Conservation (phyloP, 2,329 filamentous ascomycete genomes). For the Thelonectria olida region DNA sequence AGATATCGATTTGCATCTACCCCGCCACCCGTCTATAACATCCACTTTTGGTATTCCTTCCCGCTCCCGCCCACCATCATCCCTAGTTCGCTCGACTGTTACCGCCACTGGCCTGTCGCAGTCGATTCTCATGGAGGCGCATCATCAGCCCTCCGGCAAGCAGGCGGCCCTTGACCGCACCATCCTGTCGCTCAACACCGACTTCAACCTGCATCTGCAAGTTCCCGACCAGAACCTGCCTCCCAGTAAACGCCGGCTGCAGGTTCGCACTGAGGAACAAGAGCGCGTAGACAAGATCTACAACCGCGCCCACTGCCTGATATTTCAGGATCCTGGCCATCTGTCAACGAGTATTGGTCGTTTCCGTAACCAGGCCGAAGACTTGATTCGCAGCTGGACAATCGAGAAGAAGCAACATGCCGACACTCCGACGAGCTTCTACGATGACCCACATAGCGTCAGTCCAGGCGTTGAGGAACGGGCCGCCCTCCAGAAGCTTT, state of each 20-base stretch:
- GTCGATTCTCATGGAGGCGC: conserved; percentile 29
- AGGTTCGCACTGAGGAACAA: conserved; percentile 34
- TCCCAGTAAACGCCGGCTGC: conserved; percentile 35
- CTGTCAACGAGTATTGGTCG: conserved; percentile 33
- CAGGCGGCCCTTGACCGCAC: conserved; percentile 34
- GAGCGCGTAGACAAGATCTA: conserved; percentile 36
- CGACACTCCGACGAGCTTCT: conserved; percentile 29
- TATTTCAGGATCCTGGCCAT: conserved; percentile 27
- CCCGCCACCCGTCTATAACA: conserved; percentile 14
- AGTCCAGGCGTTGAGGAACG: conserved; percentile 31
- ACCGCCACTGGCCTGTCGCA: background rate
- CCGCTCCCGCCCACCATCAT: conserved; percentile 3
- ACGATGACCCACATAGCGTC: conserved; percentile 33
- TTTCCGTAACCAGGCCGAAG: conserved; percentile 36
- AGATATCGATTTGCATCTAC: background rate
- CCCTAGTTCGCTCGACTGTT: conserved; percentile 1
- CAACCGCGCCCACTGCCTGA: conserved; percentile 28
- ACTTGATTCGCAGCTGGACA: conserved; percentile 30
- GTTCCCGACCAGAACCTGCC: conserved; percentile 36
- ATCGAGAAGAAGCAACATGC: conserved; percentile 28
- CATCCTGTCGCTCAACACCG: conserved; percentile 38
- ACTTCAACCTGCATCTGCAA: conserved; percentile 38
- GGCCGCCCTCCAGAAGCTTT: conserved; percentile 36
- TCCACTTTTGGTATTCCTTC: conserved; percentile 11
- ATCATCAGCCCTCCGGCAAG: conserved; percentile 1